These are phyloP conservation scores for Alternaria sp. DNA, from an alignment of 2,329 filamentous ascomycete species.

Conservation along the genomic window DNA sequence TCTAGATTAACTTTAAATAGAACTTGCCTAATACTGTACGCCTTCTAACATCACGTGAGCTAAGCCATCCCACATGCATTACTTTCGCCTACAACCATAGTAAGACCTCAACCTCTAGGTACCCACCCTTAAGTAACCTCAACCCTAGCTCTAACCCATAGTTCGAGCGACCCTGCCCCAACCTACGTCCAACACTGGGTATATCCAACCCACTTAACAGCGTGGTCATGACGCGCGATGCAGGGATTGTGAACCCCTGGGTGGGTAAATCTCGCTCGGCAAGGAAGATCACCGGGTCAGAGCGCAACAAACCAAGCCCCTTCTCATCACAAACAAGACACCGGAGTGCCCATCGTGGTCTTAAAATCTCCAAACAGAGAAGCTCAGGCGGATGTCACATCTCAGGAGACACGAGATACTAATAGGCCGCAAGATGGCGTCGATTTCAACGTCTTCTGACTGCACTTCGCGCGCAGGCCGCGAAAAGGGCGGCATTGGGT, in stretches of 20 bases:
- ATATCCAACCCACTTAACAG: too few relatives aligned
- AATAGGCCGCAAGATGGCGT: not conserved
- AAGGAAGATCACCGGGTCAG: conserved; percentile 8
- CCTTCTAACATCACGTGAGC: too few relatives aligned
- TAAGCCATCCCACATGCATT: too few relatives aligned
- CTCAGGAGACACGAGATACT: not conserved
- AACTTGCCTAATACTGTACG: too few relatives aligned
- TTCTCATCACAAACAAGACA: conserved; percentile 9
- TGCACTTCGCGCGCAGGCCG: not conserved
- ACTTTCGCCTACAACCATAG: too few relatives aligned
- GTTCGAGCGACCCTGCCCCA: too few relatives aligned
- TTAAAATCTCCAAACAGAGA: not conserved
- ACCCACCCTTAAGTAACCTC: too few relatives aligned
- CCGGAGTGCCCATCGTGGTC: not conserved
- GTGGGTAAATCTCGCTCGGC: conserved; percentile 4
- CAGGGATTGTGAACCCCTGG: conserved; percentile 1
- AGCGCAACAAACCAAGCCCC: conserved; percentile 3
- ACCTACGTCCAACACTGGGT: too few relatives aligned
- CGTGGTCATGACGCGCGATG: conserved; percentile 9
- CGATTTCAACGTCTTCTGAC: not conserved
- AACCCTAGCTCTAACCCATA: too few relatives aligned
- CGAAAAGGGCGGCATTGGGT: not conserved
- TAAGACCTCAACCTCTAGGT: too few relatives aligned
- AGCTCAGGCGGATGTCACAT: not conserved
- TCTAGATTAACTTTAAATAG: too few relatives aligned